phyloP scores from a whole-genome alignment of 257 asterid species.

The Ophiorrhiza pumila region DNA sequence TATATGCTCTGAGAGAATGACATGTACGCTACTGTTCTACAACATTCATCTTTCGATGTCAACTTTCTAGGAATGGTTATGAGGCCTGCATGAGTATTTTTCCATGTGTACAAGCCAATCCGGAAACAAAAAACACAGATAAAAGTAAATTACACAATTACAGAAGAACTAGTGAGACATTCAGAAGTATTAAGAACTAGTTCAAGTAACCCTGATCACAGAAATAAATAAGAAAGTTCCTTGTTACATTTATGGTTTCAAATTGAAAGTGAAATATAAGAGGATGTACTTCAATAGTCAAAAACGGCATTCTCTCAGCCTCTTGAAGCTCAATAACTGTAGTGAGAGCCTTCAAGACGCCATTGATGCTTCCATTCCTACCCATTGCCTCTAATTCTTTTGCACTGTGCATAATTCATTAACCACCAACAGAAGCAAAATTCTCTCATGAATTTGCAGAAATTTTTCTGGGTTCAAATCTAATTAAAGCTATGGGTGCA shows the following conservation, averaged over 20 bases:
- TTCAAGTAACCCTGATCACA: neutral
- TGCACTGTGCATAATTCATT: neutral
- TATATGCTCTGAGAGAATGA: constrained; percentile 31
- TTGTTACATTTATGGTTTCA: neutral
- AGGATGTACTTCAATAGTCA: neutral
- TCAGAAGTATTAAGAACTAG: neutral
- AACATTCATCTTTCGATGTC: constrained; percentile 30
- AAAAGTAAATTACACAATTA: neutral
- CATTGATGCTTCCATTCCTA: neutral
- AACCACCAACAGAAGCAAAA: neutral
- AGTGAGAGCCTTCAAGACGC: too few species aligned
- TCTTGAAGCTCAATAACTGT: neutral
- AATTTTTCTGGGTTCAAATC: neutral
- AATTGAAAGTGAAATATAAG: neutral
- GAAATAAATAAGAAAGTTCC: neutral
- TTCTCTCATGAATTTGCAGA: neutral
- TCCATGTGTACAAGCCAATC: neutral
- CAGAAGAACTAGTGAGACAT: neutral
- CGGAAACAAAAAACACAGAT: neutral
- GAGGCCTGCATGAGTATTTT: neutral
- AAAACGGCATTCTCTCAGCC: neutral
- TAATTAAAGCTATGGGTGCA: constrained; percentile 1
- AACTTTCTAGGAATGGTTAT: constrained; percentile 3
- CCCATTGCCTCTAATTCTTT: constrained; percentile 1
- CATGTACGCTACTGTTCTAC: constrained; percentile 42